Evolutionary conservation across 805 yeast genomes (phyloP), one percentile per base, ranked within the genome.

Genomic region (Candida sphagnicola): DNA sequence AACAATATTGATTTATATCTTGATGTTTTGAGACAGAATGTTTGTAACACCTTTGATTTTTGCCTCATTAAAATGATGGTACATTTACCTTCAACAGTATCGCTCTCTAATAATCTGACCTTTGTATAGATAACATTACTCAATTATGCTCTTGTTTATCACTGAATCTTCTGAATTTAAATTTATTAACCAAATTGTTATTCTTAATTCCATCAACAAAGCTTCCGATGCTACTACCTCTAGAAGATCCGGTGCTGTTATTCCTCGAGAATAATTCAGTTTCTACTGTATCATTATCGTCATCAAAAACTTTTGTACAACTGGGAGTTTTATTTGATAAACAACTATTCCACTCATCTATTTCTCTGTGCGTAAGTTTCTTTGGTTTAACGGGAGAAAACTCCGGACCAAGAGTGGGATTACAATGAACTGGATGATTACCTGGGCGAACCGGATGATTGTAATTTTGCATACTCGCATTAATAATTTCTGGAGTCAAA

Each of bases 171-270:
- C 29, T 26, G 29, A 26, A 26, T 13, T n/a, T 8, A 5, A 26
- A 26, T 13, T 26, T 26, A 13, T 26, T 26, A 5, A 26, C 13
- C 14, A 26, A 26, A 13, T 26, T 26, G 12, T 26, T 8, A 26
- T 26, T 21, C 13, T 33, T 33, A n/a, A 33, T 13, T 4, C 35
- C 35, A 8, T 33, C 35, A 5, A 33, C 28, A 23, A 33, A 33
- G 28, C 35, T 33, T 5, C 35, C 35, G 14, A 33, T 33, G 28
- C 35, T 33, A 11, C 19, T 13, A 5, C 35, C 35, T 12, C 35
- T n/a, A 11, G 35, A 33, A 8, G 29, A 26, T 5, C 29, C 29
- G 13, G 29, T 26, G 35, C 35, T 33, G 18, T 33, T 33, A n/a
- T 33, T 23, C 5, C 35, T n/a, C 10, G 35, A 33, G 17, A 33